Evolutionary conservation across 805 yeast genomes (phyloP).

Genomic region (Ogataea pilisensis): DNA sequence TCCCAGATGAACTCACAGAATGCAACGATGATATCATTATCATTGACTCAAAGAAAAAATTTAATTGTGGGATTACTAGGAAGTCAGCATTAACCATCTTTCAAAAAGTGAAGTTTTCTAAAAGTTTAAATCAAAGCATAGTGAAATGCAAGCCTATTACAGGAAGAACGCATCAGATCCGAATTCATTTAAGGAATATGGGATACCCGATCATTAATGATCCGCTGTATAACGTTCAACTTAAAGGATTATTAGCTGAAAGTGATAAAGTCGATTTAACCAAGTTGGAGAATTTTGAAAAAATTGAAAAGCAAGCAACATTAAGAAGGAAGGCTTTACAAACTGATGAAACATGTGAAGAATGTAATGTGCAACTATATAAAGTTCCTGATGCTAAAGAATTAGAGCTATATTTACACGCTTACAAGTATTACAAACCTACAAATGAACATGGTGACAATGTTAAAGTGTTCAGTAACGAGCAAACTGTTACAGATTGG

Average conservation of each 20-base stretch:
- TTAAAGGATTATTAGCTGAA: conserved; percentile 9
- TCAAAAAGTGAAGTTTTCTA: conserved; percentile 29
- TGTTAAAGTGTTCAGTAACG: conserved; percentile 1
- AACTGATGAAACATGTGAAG: conserved; percentile 27
- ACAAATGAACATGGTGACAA: conserved; percentile 6
- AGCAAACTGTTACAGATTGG: conserved; percentile 17
- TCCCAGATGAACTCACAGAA: conserved; percentile 31
- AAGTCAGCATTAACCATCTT: conserved; percentile 22
- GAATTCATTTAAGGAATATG: conserved; percentile 49
- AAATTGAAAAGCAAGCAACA: conserved; percentile 9
- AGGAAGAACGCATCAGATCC: conserved; percentile 54
- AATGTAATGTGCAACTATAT: conserved; percentile 34
- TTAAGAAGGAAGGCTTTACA: conserved; percentile 17
- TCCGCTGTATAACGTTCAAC: conserved; percentile 24
- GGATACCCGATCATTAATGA: conserved; percentile 36
- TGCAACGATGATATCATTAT: conserved; percentile 37
- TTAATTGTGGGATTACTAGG: conserved; percentile 20
- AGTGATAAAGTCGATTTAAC: conserved; percentile 7
- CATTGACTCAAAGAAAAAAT: conserved; percentile 29
- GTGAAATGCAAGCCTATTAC: conserved; percentile 47
- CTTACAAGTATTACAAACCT: conserved; percentile 35
- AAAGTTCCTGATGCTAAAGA: conserved; percentile 28
- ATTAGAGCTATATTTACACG: conserved; percentile 44
- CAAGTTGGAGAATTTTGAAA: conserved; percentile 6
- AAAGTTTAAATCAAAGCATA: conserved; percentile 34